Evolutionary conservation across 768 basidiomycete genomes (phyloP), one percentile per base, ranked within the genome.

Genomic region (Crucibulum laeve): DNA sequence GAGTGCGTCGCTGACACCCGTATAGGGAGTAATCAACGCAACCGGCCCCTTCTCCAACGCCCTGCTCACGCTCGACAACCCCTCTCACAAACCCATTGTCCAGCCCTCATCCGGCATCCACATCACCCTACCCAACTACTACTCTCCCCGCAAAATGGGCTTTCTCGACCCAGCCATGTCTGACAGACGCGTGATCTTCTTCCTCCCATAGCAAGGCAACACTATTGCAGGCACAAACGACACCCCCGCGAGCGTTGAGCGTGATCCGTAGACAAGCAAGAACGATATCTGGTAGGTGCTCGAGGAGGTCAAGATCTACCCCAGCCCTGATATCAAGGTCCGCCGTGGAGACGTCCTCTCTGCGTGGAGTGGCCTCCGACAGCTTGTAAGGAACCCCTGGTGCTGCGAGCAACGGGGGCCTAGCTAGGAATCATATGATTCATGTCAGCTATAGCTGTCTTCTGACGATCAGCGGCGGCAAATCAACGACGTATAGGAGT

Each of bases 191-290:
- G 94, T 99, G 43, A 95, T 99, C 58, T 99, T 97, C 77, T 96
- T 99, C 78, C 79, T 99, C 7, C 95, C 95, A 0, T 99, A 95
- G 95, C 86, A 97, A 65, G 95, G 95, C 6, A 91, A 87, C 68
- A 93, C 93, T 26, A 92, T 98, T 49, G 95, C 95, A 2, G 95
- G 94, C 19, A 97, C 95, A 2, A 98, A 95, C 5, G 95, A 99
- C 0, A 84, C 86, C 0, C 82, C 87, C 3, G 58, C 66, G 1
- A 87, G 94, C 42, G 73, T 37, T 19, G 30, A 21, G 35, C 28
- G 28, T 8, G 8, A 30, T 30, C 94, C 94, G 4, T 73, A 77
- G 3, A 90, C 94, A 1, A 71, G 76, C 17, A 94, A 98, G 64
- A 91, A 96, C 49, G 95, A 99, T 54, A 93, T 99, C 48, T 82